Conservation (phyloP, 2,329 filamentous ascomycete genomes). For the Beauveria asiatica region DNA sequence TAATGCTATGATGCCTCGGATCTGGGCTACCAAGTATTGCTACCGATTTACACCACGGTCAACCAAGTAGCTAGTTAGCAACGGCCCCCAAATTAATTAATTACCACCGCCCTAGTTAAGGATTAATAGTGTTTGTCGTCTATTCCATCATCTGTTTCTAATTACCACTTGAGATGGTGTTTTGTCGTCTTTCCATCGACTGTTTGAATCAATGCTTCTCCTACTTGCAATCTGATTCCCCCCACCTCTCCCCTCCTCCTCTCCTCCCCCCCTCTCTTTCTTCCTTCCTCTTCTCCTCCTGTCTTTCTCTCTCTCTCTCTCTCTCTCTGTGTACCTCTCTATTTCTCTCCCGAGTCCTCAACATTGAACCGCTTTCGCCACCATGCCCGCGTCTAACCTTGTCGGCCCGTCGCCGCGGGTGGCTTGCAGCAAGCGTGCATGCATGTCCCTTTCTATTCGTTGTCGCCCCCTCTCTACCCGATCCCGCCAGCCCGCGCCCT, state of each 20-base stretch:
- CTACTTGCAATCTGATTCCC: background rate
- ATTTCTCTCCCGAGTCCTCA: background rate
- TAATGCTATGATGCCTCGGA: background rate
- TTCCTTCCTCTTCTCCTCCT: background rate
- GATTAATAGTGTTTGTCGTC: too few relatives aligned
- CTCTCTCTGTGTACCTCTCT: too few relatives aligned
- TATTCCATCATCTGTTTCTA: too few relatives aligned
- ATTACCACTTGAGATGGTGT: too few relatives aligned
- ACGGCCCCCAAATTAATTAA: background rate
- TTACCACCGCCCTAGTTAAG: too few relatives aligned
- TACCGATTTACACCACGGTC: too few relatives aligned
- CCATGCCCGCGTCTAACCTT: constrained; percentile 1
- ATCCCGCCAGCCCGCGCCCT: background rate
- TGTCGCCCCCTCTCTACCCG: background rate
- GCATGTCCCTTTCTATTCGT: too few relatives aligned
- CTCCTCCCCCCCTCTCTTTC: background rate
- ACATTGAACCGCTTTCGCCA: background rate
- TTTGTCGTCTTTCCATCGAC: background rate
- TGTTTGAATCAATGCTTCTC: background rate
- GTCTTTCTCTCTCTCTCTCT: background rate
- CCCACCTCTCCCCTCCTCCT: background rate
- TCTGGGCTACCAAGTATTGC: too few relatives aligned
- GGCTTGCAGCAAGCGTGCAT: background rate
- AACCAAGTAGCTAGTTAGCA: too few relatives aligned
- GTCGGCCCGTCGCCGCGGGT: constrained; percentile 4